Conservation (phyloP, 805 yeast genomes). For the Nakazawaea anatomiae region DNA sequence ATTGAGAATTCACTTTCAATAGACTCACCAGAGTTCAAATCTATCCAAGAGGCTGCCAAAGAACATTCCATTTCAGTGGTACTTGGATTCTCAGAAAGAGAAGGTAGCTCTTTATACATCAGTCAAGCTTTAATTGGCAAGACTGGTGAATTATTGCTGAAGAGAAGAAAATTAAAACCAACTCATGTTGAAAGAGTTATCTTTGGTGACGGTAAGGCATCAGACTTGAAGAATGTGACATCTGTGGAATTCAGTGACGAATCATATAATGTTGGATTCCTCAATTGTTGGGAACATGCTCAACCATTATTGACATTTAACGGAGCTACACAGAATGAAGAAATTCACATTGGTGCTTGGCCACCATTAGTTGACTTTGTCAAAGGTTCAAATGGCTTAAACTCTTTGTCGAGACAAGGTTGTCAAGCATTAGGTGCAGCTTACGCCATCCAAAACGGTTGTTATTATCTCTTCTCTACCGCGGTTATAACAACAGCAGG, state of each 20-base stretch:
- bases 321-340: neutral
- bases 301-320: neutral
- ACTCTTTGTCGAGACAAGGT: neutral
- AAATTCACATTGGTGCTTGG: neutral
- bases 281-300: neutral
- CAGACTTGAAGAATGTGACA: neutral
- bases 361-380: neutral
- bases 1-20: neutral
- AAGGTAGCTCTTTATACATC: neutral
- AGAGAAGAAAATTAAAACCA: neutral
- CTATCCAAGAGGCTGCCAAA: neutral
- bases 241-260: neutral
- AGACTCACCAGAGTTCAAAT: neutral
- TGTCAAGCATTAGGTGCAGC: neutral
- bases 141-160: neutral
- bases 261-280: neutral
- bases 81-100: neutral
- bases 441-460: neutral
- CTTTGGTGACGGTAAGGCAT: neutral
- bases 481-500: neutral
- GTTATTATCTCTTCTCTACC: neutral
- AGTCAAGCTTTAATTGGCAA: neutral
- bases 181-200: neutral
- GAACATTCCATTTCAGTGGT: neutral
- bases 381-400: neutral